Evolutionary conservation across 495 filamentous ascomycete genomes (phyloP), one percentile per base, ranked within the genome.

Genomic region (Trichocladium uniseriatum): DNA sequence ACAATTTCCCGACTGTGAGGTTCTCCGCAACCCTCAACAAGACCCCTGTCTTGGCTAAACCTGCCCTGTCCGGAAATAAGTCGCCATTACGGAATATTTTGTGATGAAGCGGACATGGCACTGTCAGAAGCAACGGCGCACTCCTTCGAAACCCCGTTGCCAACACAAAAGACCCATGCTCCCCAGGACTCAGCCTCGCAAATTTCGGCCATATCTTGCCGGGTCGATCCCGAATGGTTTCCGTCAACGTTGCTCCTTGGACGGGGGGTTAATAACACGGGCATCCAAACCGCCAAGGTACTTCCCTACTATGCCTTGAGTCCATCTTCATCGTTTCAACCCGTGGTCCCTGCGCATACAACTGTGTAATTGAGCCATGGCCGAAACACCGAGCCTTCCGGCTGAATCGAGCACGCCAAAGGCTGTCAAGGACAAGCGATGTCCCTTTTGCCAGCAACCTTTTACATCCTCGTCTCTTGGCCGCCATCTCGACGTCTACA

Each of bases 391-490:
- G 13, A 43, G 29, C 39, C 41, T 19, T 13, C 28, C 40, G 20
- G 20, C 51, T 57, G 59, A 69, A 21, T 60, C 59, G 16, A 63
- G 45, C 51, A 56, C 58, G 18, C 37, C 53, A 7, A 73, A 74
- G 43, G 51, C 72, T 58, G 48, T 63, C 27, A 95, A 95, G 65
- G 88, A 95, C 70, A 83, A 80, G 54, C 78, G 72, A 58, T 95
- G 89, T 63, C 86, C 84, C 16, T 95, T 85, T 71, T 95, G 89
- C 66, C 67, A 79, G 35, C 86, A 91, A 62, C 66, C 80, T 2
- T 95, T 94, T 56, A 95, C 89, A 2, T 94, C 89, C 7, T 94
- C 89, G 6, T 92, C 87, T 3, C 75, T 95, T n/a, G 89, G 89
- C 20, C 84, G 89, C 32, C 89, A 95, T 69, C 78, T 95, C 21